A percentile compares a stretch with the other conserved stretches of the same genome.
Evolutionary conservation across 768 basidiomycete species (phyloP).

Genomic region (Rubroboletus pulcherrimus): DNA sequence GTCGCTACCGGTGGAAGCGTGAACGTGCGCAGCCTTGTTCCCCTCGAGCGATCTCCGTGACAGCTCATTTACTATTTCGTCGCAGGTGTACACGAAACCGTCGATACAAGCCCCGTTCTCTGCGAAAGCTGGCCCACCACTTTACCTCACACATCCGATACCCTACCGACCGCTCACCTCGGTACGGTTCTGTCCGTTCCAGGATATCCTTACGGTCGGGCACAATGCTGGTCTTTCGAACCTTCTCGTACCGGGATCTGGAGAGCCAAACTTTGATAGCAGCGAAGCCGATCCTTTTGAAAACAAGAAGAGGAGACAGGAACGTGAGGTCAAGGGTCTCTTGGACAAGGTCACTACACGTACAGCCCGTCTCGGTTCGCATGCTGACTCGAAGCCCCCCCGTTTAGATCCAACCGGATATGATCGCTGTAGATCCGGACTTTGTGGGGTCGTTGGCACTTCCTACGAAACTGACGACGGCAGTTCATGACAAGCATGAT

Average conservation of each 20-base stretch:
- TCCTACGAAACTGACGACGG: conserved; percentile 54
- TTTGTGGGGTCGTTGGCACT: conserved; percentile 69
- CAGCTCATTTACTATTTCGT: not conserved
- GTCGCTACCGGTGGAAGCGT: conserved; percentile 82
- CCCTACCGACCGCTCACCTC: conserved; percentile 73
- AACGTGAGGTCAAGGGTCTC: conserved; percentile 86
- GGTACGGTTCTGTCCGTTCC: conserved; percentile 84
- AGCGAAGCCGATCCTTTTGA: conserved; percentile 95
- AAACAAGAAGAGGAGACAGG: conserved; percentile 71
- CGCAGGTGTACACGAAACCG: conserved; percentile 69
- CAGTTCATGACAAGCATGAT: conserved; percentile 41
- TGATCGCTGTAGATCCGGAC: conserved; percentile 82
- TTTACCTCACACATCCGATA: conserved; percentile 87
- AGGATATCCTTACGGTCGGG: conserved; percentile 78
- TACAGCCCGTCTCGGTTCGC: not conserved
- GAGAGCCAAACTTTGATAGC: conserved; percentile 94
- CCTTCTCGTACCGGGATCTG: conserved; percentile 86
- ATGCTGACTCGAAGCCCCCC: not conserved
- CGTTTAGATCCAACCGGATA: conserved; percentile 79
- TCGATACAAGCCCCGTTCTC: conserved; percentile 55
- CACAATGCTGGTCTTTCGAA: conserved; percentile 77
- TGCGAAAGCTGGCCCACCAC: conserved; percentile 56
- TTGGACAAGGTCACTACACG: conserved; percentile 71
- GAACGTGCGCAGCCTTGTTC: conserved; percentile 49
- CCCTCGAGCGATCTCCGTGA: not conserved